Conservation (phyloP, 2,329 filamentous ascomycete genomes). For the Colletotrichum phormii region DNA sequence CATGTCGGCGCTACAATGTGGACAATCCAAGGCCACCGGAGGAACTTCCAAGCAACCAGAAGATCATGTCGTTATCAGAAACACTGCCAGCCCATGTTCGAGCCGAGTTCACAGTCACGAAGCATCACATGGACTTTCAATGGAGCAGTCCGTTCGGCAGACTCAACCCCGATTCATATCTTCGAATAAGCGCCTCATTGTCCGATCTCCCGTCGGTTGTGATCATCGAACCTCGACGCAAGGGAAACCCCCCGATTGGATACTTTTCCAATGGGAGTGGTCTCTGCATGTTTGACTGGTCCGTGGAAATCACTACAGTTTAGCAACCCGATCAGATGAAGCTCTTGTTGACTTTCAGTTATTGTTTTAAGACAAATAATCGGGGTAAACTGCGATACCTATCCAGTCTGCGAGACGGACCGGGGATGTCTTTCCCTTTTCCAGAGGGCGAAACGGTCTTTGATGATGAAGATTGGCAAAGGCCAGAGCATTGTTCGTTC, state of each 20-base stretch:
- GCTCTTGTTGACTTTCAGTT: neutral
- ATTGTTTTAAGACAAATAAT: neutral
- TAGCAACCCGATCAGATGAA: neutral
- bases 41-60: no score
- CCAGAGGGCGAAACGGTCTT: neutral
- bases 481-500: neutral
- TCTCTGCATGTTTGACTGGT: constrained; percentile 6
- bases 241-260: neutral
- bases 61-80: neutral
- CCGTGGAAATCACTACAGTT: neutral
- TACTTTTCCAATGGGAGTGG: neutral
- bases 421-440: neutral
- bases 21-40: neutral
- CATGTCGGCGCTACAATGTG: neutral
- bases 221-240: neutral
- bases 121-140: neutral
- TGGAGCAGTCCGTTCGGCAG: neutral
- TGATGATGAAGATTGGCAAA: neutral
- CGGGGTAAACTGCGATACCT: constrained; percentile 1
- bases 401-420: neutral
- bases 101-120: neutral
- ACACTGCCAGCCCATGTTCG: neutral
- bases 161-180: neutral
- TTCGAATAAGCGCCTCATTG: neutral
- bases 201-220: neutral